phyloP scores from a whole-genome alignment of 164 flowering plant species.

The Stephania cephalantha region DNA sequence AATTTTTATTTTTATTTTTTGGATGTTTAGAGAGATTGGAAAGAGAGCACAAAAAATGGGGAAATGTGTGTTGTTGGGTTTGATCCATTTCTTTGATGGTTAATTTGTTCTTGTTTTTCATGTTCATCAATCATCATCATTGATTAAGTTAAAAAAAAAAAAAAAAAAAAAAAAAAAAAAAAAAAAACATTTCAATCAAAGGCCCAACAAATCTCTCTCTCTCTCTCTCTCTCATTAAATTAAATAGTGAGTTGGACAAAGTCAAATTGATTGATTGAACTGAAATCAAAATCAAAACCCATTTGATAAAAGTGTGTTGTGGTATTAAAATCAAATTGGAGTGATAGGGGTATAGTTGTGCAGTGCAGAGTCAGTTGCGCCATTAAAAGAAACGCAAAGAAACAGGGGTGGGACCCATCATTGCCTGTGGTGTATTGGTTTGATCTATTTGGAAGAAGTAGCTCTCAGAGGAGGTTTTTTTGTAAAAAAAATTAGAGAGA shows the following conservation, averaged over 20 bases:
- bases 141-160: neutral
- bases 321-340: too few relatives aligned
- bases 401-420: neutral
- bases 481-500: neutral
- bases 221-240: too few relatives aligned
- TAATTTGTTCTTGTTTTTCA: constrained; percentile 13
- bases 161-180: too few relatives aligned
- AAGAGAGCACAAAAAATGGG: neutral
- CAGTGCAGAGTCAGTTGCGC: neutral
- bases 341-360: too few relatives aligned
- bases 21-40: neutral
- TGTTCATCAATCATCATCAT: constrained; percentile 16
- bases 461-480: neutral
- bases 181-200: too few relatives aligned
- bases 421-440: neutral
- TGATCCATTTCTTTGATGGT: constrained; percentile 5
- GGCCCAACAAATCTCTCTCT: constrained; percentile 1
- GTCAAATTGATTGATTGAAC: neutral
- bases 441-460: neutral
- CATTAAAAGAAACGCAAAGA: neutral
- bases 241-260: neutral
- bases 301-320: too few relatives aligned
- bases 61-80: constrained; percentile 8
- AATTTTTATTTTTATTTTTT: neutral
- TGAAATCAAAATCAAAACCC: too few relatives aligned